These are phyloP conservation scores for Polygonum aviculare DNA, from an alignment of 148 eudicot species.

Conservation along the genomic window DNA sequence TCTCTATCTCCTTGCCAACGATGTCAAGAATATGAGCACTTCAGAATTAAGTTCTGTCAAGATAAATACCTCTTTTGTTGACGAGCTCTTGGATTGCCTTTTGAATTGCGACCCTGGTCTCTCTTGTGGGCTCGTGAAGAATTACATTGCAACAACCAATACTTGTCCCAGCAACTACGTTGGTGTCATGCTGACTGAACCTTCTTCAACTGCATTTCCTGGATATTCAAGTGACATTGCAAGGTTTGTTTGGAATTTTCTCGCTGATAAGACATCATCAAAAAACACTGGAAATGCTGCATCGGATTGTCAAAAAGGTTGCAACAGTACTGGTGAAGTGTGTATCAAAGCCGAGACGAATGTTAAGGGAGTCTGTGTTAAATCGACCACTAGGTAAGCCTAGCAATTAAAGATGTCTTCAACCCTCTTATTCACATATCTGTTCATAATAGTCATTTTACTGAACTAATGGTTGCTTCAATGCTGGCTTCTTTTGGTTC, in stretches of 20 bases:
- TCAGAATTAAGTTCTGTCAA: conserved; percentile 34
- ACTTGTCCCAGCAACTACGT: conserved; percentile 90
- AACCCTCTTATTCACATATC: background rate
- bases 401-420: background rate
- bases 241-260: conserved; percentile 81
- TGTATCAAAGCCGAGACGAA: conserved; percentile 66
- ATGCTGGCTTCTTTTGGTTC: background rate
- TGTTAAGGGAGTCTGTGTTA: conserved; percentile 74
- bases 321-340: conserved; percentile 43
- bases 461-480: background rate
- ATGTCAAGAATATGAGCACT: conserved; percentile 23
- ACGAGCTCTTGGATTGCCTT: conserved; percentile 77
- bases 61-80: conserved; percentile 65
- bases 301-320: conserved; percentile 54
- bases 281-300: conserved; percentile 29
- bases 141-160: conserved; percentile 54
- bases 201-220: conserved; percentile 62
- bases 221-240: conserved; percentile 69
- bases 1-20: conserved; percentile 71
- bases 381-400: conserved; percentile 75
- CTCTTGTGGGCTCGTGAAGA: conserved; percentile 70
- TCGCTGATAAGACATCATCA: conserved; percentile 72
- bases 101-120: conserved; percentile 81
- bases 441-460: background rate
- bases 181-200: conserved; percentile 74